These are phyloP conservation scores for Bipolaris bicolor DNA, from an alignment of 2,329 filamentous ascomycete genomes.

Conservation along the genomic window DNA sequence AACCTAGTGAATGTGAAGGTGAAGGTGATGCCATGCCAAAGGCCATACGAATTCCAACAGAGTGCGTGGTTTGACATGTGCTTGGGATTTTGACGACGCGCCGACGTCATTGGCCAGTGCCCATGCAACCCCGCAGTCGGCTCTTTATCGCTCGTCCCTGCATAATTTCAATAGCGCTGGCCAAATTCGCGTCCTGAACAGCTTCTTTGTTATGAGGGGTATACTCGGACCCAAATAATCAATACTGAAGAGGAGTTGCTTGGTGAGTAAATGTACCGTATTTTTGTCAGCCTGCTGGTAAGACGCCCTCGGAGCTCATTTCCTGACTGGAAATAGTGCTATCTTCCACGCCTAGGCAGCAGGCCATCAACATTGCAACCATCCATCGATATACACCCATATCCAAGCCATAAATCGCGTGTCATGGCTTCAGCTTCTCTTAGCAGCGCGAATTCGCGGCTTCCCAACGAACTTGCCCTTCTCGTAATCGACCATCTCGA, in stretches of 20 bases:
- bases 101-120: constrained; percentile 13
- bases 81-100: background rate
- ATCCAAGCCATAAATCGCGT: background rate
- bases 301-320: background rate
- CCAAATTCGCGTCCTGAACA: constrained; percentile 6
- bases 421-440: constrained; percentile 26
- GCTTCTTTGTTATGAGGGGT: background rate
- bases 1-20: no score
- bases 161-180: constrained; percentile 10
- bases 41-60: background rate
- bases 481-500: constrained; percentile 37
- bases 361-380: background rate
- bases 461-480: constrained; percentile 41
- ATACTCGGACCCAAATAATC: background rate
- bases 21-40: background rate
- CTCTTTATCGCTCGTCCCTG: constrained; percentile 6
- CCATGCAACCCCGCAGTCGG: constrained; percentile 2
- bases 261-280: no score
- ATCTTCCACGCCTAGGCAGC: background rate
- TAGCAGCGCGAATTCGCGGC: constrained; percentile 19
- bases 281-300: background rate
- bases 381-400: background rate
- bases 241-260: background rate
- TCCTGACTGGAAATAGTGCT: background rate
- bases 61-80: background rate